These are phyloP conservation scores for Ceratobasidium sp. DNA, from an alignment of 1,284 basidiomycete genomes.

Conservation along the genomic window DNA sequence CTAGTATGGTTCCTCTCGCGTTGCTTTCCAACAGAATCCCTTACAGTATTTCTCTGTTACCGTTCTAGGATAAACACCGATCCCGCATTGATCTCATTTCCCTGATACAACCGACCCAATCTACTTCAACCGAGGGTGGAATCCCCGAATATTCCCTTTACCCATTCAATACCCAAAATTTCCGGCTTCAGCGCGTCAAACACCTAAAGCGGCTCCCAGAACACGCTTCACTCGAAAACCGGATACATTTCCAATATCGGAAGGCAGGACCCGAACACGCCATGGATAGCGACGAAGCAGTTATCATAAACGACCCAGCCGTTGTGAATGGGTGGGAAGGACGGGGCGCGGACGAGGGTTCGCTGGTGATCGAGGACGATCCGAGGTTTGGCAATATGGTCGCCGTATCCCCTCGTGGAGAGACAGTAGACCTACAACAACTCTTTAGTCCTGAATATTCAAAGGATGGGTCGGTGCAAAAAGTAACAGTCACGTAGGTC, in stretches of 20 bases:
- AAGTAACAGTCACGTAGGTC: constrained; percentile 22
- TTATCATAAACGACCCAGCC: constrained; percentile 7
- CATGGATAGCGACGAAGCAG: constrained; percentile 11
- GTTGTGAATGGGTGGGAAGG: not conserved
- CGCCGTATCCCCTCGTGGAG: not conserved
- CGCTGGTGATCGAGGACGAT: constrained; percentile 3
- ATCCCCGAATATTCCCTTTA: constrained; percentile 25
- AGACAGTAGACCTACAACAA: constrained; percentile 7
- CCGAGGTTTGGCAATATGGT: not conserved
- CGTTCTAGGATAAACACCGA: constrained; percentile 22
- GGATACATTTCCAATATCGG: constrained; percentile 2
- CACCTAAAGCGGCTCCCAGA: not conserved
- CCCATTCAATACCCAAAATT: constrained; percentile 22
- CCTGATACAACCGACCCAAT: not conserved
- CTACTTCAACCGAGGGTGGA: not conserved
- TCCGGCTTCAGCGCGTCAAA: constrained; percentile 28
- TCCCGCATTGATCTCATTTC: not conserved
- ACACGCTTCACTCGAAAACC: constrained; percentile 4
- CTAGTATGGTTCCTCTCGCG: not conserved
- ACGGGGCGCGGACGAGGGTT: not conserved
- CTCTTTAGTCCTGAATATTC: not conserved
- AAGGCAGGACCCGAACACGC: not conserved
- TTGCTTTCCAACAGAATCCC: not conserved
- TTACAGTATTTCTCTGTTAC: not conserved
- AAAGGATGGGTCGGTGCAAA: not conserved